These are phyloP conservation scores for Piedraia hortae DNA, from an alignment of 2,329 filamentous ascomycete species.

Conservation along the genomic window DNA sequence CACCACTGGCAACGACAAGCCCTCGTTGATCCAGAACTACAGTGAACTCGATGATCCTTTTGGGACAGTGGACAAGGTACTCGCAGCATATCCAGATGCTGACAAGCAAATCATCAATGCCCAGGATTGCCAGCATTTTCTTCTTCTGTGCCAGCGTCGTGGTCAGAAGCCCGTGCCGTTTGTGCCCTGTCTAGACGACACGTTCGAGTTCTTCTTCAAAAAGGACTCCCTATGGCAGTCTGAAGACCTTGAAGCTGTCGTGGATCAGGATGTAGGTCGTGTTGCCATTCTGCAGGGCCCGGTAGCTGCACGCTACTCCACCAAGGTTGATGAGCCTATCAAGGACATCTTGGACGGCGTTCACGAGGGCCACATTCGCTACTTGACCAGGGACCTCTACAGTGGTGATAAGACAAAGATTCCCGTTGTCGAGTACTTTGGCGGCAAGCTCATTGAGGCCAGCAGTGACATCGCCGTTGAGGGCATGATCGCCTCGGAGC, in stretches of 20 bases:
- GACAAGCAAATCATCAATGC: slow-evolving; percentile 85
- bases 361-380: slow-evolving; percentile 63
- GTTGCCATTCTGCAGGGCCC: slow-evolving; percentile 93
- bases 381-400: slow-evolving; percentile 57
- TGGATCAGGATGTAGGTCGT: slow-evolving; percentile 81
- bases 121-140: slow-evolving; percentile 91
- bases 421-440: slow-evolving; percentile 81
- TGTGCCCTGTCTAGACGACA: slow-evolving; percentile 81
- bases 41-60: slow-evolving; percentile 66
- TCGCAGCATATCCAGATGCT: slow-evolving; percentile 62
- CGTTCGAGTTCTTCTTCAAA: slow-evolving; percentile 99
- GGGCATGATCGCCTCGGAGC: slow-evolving; percentile 57
- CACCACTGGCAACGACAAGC: slow-evolving; percentile 39
- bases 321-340: slow-evolving; percentile 70
- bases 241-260: slow-evolving; percentile 85
- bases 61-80: slow-evolving; percentile 46
- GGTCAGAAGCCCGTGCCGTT: slow-evolving; percentile 94
- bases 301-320: slow-evolving; percentile 75
- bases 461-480: slow-evolving; percentile 55
- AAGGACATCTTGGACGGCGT: slow-evolving; percentile 83
- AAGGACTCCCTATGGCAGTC: slow-evolving; percentile 99
- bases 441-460: slow-evolving; percentile 51
- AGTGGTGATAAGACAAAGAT: slow-evolving; percentile 42
- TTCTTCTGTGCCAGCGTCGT: slow-evolving; percentile 70
- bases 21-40: slow-evolving; percentile 72